These are phyloP conservation scores for Cercophora samala DNA, from an alignment of 495 filamentous ascomycete genomes.

Conservation along the genomic window DNA sequence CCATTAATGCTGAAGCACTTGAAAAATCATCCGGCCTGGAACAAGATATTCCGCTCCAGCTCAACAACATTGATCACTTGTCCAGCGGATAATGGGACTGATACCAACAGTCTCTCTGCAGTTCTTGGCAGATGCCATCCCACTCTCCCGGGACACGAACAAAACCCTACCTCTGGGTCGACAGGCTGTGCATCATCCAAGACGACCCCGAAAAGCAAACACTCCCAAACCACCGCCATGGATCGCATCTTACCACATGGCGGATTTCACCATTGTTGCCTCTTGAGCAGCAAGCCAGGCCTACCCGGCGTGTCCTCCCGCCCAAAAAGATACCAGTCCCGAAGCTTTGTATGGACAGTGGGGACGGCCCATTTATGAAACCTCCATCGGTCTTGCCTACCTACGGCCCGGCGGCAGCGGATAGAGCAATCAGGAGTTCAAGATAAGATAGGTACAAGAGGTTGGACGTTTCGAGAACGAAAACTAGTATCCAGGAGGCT, in stretches of 20 bases:
- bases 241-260: background rate
- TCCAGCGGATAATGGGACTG: background rate
- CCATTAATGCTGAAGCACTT: no score
- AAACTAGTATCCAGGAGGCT: background rate
- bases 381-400: background rate
- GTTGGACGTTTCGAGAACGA: background rate
- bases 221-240: background rate
- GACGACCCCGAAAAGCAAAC: background rate
- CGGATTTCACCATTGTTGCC: background rate
- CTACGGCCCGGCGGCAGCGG: background rate
- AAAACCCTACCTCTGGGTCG: constrained; percentile 1
- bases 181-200: background rate
- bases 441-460: background rate
- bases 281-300: background rate
- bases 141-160: background rate
- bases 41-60: no score
- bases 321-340: background rate
- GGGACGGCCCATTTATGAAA: background rate
- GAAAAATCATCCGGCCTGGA: no score
- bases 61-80: background rate
- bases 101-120: background rate
- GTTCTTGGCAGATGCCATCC: background rate
- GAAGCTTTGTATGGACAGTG: background rate
- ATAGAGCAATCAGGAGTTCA: background rate
- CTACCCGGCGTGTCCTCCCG: background rate